phyloP scores from a whole-genome alignment of 805 yeast genomes.

The Brettanomyces nanus region DNA sequence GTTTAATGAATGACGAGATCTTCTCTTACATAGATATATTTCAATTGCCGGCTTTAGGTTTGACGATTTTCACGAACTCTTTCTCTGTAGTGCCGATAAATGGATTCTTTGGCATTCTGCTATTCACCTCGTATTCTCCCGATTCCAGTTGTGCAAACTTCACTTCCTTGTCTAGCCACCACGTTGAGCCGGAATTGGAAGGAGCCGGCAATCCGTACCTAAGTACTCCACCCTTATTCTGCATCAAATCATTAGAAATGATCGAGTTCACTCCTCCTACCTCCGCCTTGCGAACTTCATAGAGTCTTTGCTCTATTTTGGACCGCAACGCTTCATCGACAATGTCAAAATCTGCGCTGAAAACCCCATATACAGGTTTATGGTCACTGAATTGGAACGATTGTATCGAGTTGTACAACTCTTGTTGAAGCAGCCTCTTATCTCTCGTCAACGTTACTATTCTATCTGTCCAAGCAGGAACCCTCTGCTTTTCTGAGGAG shows the following conservation, averaged over 20 bases:
- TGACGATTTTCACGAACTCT: constrained; percentile 40
- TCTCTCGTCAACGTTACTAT: constrained; percentile 55
- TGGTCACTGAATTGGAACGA: constrained; percentile 75
- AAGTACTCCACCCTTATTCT: constrained; percentile 19
- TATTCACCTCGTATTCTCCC: constrained; percentile 51
- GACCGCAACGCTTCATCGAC: constrained; percentile 51
- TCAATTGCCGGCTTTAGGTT: no score
- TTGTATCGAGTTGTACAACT: constrained; percentile 50
- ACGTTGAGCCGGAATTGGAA: constrained; percentile 48
- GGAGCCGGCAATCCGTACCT: constrained; percentile 72
- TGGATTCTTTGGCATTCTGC: constrained; percentile 65
- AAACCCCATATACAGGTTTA: constrained; percentile 77
- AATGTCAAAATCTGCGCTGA: constrained; percentile 53
- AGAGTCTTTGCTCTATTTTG: constrained; percentile 44
- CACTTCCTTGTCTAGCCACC: constrained; percentile 89
- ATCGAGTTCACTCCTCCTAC: constrained; percentile 30
- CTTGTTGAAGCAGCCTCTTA: constrained; percentile 42
- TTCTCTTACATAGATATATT: no score
- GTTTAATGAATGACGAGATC: no score
- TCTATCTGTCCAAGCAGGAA: constrained; percentile 98
- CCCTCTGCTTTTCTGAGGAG: constrained; percentile 82
- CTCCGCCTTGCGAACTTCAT: constrained; percentile 39
- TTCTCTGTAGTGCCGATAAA: constrained; percentile 46
- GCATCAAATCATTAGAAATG: constrained; percentile 9
- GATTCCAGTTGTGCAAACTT: constrained; percentile 36